These are phyloP conservation scores for Hericium erinaceus DNA, from an alignment of 768 basidiomycete genomes.

Conservation along the genomic window DNA sequence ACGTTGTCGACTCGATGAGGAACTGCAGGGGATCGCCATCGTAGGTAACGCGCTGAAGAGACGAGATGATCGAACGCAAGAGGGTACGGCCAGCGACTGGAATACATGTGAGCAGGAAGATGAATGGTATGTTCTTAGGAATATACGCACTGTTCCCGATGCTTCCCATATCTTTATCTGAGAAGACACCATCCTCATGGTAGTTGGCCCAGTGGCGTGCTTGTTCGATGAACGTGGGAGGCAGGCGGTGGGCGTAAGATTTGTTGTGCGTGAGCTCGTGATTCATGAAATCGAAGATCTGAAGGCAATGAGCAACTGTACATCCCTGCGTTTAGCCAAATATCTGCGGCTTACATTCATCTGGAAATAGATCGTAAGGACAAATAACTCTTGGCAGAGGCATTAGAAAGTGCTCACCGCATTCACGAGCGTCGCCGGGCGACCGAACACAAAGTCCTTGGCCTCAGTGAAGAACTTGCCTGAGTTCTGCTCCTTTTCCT, in stretches of 20 bases:
- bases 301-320: conserved; percentile 2
- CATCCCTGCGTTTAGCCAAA: background rate
- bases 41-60: conserved; percentile 72
- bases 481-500: conserved; percentile 45
- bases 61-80: conserved; percentile 57
- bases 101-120: background rate
- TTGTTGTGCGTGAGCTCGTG: conserved; percentile 73
- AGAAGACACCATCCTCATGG: conserved; percentile 74
- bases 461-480: conserved; percentile 55
- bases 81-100: conserved; percentile 78
- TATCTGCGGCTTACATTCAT: conserved; percentile 53
- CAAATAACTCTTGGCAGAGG: background rate
- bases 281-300: conserved; percentile 75
- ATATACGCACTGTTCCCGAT: conserved; percentile 64
- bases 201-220: conserved; percentile 68
- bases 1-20: conserved; percentile 70
- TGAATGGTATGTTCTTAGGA: background rate
- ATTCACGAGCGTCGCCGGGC: conserved; percentile 58
- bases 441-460: conserved; percentile 65
- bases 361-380: conserved; percentile 27
- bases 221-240: conserved; percentile 70
- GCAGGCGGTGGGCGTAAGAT: conserved; percentile 70
- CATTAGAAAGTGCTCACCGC: conserved; percentile 36
- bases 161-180: conserved; percentile 45
- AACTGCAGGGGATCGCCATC: conserved; percentile 74